phyloP scores from a whole-genome alignment of 768 basidiomycete genomes.

The Thelephora aurantiotincta region DNA sequence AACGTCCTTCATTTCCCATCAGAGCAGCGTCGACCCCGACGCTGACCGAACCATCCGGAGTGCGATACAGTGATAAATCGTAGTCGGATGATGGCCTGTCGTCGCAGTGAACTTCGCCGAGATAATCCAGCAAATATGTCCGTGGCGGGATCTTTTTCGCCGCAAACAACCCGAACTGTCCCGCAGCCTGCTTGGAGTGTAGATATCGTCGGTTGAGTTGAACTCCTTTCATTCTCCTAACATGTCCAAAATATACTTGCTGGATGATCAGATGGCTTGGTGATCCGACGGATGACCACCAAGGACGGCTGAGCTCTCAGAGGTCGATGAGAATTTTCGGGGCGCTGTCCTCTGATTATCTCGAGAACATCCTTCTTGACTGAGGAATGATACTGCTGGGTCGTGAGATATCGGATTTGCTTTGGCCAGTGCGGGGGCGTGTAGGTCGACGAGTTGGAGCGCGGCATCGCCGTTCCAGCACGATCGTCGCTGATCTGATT shows the following conservation, averaged over 20 bases:
- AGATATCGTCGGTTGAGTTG: neutral
- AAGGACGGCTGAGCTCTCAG: slow-evolving; percentile 11
- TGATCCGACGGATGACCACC: slow-evolving; percentile 45
- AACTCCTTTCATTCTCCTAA: neutral
- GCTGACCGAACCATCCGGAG: slow-evolving; percentile 32
- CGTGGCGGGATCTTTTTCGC: slow-evolving; percentile 50
- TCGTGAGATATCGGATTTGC: slow-evolving; percentile 37
- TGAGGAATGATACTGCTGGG: slow-evolving; percentile 41
- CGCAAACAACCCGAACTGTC: slow-evolving; percentile 76
- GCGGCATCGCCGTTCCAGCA: neutral
- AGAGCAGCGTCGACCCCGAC: slow-evolving; percentile 66
- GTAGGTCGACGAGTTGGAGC: neutral
- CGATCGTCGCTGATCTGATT: neutral
- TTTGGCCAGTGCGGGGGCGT: slow-evolving; percentile 30
- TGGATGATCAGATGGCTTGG: slow-evolving; percentile 43
- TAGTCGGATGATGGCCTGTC: slow-evolving; percentile 68
- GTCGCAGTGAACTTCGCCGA: slow-evolving; percentile 76
- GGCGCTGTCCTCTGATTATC: slow-evolving; percentile 1
- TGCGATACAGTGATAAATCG: slow-evolving; percentile 68
- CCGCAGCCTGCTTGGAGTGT: slow-evolving; percentile 15
- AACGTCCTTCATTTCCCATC: slow-evolving; percentile 79
- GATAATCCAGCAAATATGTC: slow-evolving; percentile 64
- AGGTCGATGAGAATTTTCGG: neutral
- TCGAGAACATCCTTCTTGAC: slow-evolving; percentile 28
- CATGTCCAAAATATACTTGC: slow-evolving; percentile 20